These are phyloP conservation scores for Rhodocollybia butyracea DNA, from an alignment of 768 basidiomycete species.

Conservation along the genomic window DNA sequence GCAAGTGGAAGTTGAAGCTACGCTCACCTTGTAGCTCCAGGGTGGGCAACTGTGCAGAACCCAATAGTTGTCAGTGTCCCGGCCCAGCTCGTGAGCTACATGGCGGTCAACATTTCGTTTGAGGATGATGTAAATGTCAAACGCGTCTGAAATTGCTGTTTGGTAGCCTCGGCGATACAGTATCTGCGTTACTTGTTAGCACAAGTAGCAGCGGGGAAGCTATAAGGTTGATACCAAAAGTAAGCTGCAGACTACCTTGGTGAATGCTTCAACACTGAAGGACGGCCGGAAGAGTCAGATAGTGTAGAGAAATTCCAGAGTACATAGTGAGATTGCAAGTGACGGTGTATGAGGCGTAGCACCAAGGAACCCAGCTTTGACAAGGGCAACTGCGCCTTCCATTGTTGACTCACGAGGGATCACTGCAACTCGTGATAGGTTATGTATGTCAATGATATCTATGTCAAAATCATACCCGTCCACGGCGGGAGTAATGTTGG, in stretches of 20 bases:
- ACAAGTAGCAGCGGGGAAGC: slow-evolving; percentile 5
- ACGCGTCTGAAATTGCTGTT: slow-evolving; percentile 19
- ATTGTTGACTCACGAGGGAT: slow-evolving; percentile 7
- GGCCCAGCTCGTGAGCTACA: slow-evolving; percentile 7
- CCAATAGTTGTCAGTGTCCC: slow-evolving; percentile 19
- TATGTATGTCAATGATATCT: slow-evolving; percentile 14
- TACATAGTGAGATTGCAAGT: slow-evolving; percentile 19
- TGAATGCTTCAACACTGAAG: slow-evolving; percentile 5
- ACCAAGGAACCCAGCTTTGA: slow-evolving; percentile 5
- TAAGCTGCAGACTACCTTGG: slow-evolving; percentile 4
- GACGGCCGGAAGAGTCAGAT: slow-evolving; percentile 13
- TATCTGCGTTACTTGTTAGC: slow-evolving; percentile 16
- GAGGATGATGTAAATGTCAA: slow-evolving; percentile 25
- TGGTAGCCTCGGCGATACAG: slow-evolving; percentile 17
- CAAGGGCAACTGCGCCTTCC: slow-evolving; percentile 3
- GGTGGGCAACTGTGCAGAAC: slow-evolving; percentile 14
- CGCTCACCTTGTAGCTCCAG: slow-evolving; percentile 14
- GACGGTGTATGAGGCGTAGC: slow-evolving; percentile 14
- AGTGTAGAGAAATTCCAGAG: slow-evolving; percentile 18
- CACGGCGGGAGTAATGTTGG: slow-evolving; percentile 4
- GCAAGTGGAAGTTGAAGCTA: slow-evolving; percentile 14
- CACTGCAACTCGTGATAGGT: neutral
- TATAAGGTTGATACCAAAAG: neutral
- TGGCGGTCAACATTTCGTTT: slow-evolving; percentile 6
- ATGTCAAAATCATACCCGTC: slow-evolving; percentile 10